Percentiles rank a stretch among this genome's conserved stretches.
phyloP scores from a whole-genome alignment of 1,139 yeast genomes.

The Yamadazyma triangularis region DNA sequence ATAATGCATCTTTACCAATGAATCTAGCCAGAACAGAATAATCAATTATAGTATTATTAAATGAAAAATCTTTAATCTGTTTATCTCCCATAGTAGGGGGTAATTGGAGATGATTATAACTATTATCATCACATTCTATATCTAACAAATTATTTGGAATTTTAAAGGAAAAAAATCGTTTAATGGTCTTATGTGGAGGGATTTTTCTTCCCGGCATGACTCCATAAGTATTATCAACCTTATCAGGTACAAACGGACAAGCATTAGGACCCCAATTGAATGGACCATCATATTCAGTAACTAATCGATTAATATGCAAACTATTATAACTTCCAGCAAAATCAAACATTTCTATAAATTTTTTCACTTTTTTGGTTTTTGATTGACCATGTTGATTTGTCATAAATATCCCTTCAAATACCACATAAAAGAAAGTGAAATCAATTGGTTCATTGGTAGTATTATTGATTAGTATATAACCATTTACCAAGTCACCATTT shows the following conservation, averaged over 20 bases:
- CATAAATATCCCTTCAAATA: constrained; percentile 34
- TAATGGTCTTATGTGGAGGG: constrained; percentile 28
- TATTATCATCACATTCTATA: constrained; percentile 33
- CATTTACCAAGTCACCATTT: constrained; percentile 40
- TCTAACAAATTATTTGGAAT: constrained; percentile 38
- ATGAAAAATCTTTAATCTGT: constrained; percentile 18
- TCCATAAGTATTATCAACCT: constrained; percentile 1
- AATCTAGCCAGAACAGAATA: constrained; percentile 39
- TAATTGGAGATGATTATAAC: constrained; percentile 30
- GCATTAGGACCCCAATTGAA: neutral
- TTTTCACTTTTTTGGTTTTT: constrained; percentile 10
- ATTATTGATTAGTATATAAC: constrained; percentile 29
- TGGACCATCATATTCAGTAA: constrained; percentile 20
- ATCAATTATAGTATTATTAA: constrained; percentile 26
- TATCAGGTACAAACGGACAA: neutral
- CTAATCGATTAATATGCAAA: constrained; percentile 27
- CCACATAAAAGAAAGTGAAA: constrained; percentile 40
- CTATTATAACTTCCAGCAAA: constrained; percentile 37
- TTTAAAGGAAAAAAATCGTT: constrained; percentile 39
- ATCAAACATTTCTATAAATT: constrained; percentile 42
- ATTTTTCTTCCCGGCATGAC: constrained; percentile 17
- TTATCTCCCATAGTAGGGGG: constrained; percentile 38
- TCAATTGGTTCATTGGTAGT: constrained; percentile 21
- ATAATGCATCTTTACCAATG: constrained; percentile 34
- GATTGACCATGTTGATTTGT: constrained; percentile 6